Base-by-base conservation (phyloP, 192 early-diverging fungal species). In the Backusella sp. region DNA sequence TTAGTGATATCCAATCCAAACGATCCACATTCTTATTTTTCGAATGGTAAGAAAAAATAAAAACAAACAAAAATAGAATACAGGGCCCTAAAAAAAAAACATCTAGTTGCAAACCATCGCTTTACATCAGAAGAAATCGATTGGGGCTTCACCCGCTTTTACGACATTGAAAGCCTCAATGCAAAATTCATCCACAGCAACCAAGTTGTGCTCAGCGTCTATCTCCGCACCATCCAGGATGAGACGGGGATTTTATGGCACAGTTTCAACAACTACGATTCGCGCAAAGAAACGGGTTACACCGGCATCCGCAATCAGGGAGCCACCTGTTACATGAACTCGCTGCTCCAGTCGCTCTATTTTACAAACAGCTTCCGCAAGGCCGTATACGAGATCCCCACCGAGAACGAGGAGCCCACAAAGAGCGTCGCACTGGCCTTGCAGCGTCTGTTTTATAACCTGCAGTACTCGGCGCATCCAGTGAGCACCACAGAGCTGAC, bases 251-350 rank as follows among this genome's bases (percentile, higher is more conserved):
- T 95, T 6, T 86, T 98, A 66, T 99, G 97, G 97, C 96, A 98
- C 84, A 44, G 67, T 42, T 73, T 56, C 52, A n/a, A 8, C n/a
- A 92, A 91, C 75, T 97, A 94, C 84, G 93, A 96, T 81, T 98
- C 97, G 41, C 94, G 94, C 79, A 88, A 88, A 66, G 87, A 91
- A 78, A 96, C 96, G 30, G 97, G 98, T 6, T 96, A 88, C 83
- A 94, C 98, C 8, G 98, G 97, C 0, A 86, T 99, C 72, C 94
- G 93, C 74, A 99, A 99, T 83, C 97, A 98, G 81, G 98, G 96
- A 15, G 96, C 97, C 0, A 99, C 98, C 0, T 97, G 98, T 84
- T 99, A 99, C 82, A 97, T 99, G 96, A 99, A 98, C 88, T 97
- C 96, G 70, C 86, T 98, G n/a, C 85, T 99, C 30, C 98, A 99